Evolutionary conservation across 2,329 filamentous ascomycete species (phyloP).

Genomic region (Ceratocystis variospora): DNA sequence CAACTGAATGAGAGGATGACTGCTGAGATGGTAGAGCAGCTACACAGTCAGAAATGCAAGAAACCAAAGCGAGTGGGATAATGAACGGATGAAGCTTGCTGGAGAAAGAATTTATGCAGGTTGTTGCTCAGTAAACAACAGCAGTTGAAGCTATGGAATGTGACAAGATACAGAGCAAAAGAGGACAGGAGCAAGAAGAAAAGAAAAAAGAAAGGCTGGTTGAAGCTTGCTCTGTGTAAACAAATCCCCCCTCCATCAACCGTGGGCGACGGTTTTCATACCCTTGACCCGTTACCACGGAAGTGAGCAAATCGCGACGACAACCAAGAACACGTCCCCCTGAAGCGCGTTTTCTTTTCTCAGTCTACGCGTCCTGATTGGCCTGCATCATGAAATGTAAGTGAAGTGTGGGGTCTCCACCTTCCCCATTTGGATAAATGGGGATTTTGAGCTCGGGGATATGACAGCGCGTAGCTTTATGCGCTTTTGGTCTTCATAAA

Average conservation of each 20-base stretch:
- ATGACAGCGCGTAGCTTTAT: not conserved
- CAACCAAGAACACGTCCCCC: not conserved
- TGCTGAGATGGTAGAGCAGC: not conserved
- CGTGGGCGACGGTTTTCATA: not conserved
- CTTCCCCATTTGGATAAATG: not conserved
- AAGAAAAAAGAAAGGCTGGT: not conserved
- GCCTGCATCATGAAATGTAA: not conserved
- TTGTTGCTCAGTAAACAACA: not conserved
- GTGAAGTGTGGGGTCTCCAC: not conserved
- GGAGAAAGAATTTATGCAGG: not conserved
- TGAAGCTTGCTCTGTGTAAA: not conserved
- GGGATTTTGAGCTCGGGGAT: not conserved
- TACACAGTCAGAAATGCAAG: not conserved
- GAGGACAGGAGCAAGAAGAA: not conserved
- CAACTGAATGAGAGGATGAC: not conserved
- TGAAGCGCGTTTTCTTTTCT: not conserved
- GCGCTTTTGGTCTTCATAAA: not conserved
- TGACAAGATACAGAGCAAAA: no score
- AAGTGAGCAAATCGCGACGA: not conserved
- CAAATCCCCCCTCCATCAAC: not conserved
- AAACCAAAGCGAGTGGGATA: not conserved
- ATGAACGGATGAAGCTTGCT: not conserved
- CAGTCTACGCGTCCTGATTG: not conserved
- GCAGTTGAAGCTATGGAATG: not conserved
- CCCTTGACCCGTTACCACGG: constrained; percentile 4